Evolutionary conservation across 768 basidiomycete species (phyloP).

Genomic region (Macrolepiota fuliginosa): DNA sequence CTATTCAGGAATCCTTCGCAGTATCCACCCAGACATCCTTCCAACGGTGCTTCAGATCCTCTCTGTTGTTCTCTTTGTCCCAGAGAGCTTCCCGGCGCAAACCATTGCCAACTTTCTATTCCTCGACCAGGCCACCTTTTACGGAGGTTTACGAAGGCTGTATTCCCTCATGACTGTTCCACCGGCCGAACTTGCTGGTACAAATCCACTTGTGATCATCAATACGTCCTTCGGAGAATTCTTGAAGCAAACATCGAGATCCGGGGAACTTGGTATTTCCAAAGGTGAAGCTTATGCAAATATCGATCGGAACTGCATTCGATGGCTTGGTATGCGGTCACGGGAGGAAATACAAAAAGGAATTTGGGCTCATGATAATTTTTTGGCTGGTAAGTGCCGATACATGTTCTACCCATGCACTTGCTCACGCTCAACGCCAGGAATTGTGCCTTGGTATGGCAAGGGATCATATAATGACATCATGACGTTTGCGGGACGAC

Average conservation of each 20-base stretch:
- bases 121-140: background rate
- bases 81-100: background rate
- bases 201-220: background rate
- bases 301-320: background rate
- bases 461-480: background rate
- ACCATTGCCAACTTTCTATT: background rate
- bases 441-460: background rate
- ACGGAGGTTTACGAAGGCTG: background rate
- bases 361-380: background rate
- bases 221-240: background rate
- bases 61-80: background rate
- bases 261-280: background rate
- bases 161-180: background rate
- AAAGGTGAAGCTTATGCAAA: background rate
- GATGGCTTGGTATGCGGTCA: background rate
- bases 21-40: background rate
- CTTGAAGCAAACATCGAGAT: background rate
- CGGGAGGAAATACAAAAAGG: background rate
- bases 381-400: background rate
- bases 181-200: background rate
- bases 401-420: background rate
- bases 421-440: background rate
- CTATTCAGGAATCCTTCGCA: background rate
- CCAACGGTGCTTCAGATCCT: background rate
- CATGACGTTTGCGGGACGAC: background rate